Percentiles rank a stretch among this genome's conserved stretches.
Conservation (phyloP, 495 filamentous ascomycete species). For the Amphirosellinia nigrospora region DNA sequence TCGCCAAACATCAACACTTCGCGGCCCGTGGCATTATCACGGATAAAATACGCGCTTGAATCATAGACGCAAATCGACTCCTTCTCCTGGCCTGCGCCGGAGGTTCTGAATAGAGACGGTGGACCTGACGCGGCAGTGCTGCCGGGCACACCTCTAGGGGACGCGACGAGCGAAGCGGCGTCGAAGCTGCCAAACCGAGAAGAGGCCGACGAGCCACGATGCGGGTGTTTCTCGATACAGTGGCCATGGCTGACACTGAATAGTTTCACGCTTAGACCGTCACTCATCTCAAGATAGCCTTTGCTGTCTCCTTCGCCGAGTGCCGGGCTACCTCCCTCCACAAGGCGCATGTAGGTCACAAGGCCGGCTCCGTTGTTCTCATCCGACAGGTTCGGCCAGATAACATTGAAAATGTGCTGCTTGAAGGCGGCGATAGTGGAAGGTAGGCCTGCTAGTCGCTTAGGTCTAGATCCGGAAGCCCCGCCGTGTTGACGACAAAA, state of each 20-base stretch:
- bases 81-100: slow-evolving; percentile 33
- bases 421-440: slow-evolving; percentile 88
- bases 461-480: slow-evolving; percentile 75
- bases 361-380: slow-evolving; percentile 94
- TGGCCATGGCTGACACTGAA: slow-evolving; percentile 85
- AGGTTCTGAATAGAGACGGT: slow-evolving; percentile 30
- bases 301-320: slow-evolving; percentile 74
- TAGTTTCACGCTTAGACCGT: slow-evolving; percentile 78
- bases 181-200: slow-evolving; percentile 50
- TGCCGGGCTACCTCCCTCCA: slow-evolving; percentile 83
- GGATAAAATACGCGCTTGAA: slow-evolving; percentile 90
- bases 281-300: slow-evolving; percentile 85
- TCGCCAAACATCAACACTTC: slow-evolving; percentile 95
- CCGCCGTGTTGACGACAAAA: slow-evolving; percentile 90
- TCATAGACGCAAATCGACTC: slow-evolving; percentile 70
- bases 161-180: slow-evolving; percentile 22
- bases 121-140: slow-evolving; percentile 32
- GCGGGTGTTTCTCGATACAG: slow-evolving; percentile 75
- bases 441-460: slow-evolving; percentile 82
- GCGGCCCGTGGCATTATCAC: slow-evolving; percentile 66
- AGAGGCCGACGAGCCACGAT: slow-evolving; percentile 59
- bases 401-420: slow-evolving; percentile 92
- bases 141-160: slow-evolving; percentile 29
- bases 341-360: slow-evolving; percentile 85
- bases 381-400: slow-evolving; percentile 97